These are phyloP conservation scores for Fraxinus greggii DNA, from an alignment of 305 asterid species.

Conservation along the genomic window DNA sequence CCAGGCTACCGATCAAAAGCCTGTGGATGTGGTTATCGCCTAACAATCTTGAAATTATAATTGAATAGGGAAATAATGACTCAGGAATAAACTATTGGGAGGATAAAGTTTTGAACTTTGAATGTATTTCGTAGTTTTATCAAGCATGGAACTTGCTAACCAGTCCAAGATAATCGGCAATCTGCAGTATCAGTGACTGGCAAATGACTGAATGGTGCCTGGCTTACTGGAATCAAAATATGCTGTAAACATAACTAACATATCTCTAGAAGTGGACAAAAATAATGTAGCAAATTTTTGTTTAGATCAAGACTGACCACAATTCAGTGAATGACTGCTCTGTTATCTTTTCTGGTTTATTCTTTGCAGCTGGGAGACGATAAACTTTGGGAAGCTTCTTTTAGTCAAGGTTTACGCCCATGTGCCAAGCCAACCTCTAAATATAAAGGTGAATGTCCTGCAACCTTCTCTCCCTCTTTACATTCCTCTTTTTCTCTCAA, in stretches of 20 bases:
- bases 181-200: not conserved
- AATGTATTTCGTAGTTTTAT: not conserved
- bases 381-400: slow-evolving; percentile 65
- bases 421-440: slow-evolving; percentile 66
- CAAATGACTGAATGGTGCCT: not conserved
- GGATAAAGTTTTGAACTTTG: not conserved
- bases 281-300: not conserved
- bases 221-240: not conserved
- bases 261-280: not conserved
- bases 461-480: slow-evolving; percentile 8
- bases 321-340: not conserved
- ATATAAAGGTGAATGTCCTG: slow-evolving; percentile 58
- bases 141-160: slow-evolving; percentile 16
- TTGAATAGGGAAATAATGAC: not conserved
- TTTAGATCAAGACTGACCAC: slow-evolving; percentile 11
- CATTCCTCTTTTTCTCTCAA: slow-evolving; percentile 20
- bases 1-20: not conserved
- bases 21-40: not conserved
- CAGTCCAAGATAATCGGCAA: not conserved
- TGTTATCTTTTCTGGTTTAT: slow-evolving; percentile 18
- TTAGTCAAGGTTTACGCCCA: slow-evolving; percentile 51
- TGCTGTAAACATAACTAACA: slow-evolving; percentile 9
- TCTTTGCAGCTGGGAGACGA: slow-evolving; percentile 47
- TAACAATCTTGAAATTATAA: not conserved
- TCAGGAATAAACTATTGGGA: not conserved